phyloP scores from a whole-genome alignment of 345 rosid genomes.

The Adansonia digitata region DNA sequence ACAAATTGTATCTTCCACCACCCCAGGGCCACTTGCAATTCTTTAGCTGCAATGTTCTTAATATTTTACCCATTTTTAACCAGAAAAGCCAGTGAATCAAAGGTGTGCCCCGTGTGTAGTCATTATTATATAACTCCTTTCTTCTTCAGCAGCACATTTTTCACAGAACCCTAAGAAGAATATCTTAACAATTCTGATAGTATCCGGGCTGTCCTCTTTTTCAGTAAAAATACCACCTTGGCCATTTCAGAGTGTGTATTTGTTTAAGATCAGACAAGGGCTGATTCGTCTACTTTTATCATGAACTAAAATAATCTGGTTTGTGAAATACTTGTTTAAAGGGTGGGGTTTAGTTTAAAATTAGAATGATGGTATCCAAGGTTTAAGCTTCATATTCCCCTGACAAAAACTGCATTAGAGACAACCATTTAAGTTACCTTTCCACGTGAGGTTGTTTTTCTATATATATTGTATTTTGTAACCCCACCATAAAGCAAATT shows the following conservation, averaged over 20 bases:
- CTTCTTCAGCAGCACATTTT: constrained; percentile 8
- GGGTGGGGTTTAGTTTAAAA: constrained; percentile 16
- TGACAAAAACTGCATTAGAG: constrained; percentile 39
- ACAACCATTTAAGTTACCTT: constrained; percentile 37
- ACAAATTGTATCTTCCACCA: neutral
- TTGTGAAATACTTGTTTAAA: neutral
- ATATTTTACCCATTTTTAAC: neutral
- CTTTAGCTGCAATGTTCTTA: neutral
- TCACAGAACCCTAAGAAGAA: constrained; percentile 16
- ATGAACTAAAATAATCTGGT: neutral
- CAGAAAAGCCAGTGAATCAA: constrained; percentile 8
- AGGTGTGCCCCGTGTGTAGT: constrained; percentile 15
- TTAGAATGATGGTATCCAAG: constrained; percentile 41
- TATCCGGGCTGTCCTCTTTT: neutral
- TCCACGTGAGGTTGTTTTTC: constrained; percentile 43
- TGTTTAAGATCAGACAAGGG: constrained; percentile 7
- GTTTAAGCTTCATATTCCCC: constrained; percentile 38
- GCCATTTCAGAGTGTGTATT: neutral
- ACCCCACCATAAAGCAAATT: constrained; percentile 17
- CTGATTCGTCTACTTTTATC: neutral
- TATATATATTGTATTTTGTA: constrained; percentile 1
- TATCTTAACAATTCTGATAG: neutral
- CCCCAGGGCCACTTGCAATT: constrained; percentile 10
- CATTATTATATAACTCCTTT: constrained; percentile 13
- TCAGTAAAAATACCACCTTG: constrained; percentile 6